phyloP scores from a whole-genome alignment of 305 asterid species.

The Caryopteris hybrid region DNA sequence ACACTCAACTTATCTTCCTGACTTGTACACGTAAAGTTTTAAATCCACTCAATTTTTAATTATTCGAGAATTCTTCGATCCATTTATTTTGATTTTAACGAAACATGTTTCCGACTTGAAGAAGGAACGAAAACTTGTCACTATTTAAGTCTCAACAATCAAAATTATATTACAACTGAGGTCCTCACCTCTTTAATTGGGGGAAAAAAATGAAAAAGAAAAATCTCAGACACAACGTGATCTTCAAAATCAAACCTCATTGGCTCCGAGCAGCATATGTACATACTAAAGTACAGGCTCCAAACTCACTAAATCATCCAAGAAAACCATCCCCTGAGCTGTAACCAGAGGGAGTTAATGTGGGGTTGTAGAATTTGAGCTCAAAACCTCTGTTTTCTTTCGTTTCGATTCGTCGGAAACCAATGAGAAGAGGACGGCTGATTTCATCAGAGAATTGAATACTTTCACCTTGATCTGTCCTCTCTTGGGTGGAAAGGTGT shows the following conservation, averaged over 20 bases:
- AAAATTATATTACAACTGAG: background rate
- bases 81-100: too few species aligned
- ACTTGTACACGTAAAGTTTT: too few species aligned
- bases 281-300: too few species aligned
- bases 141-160: background rate
- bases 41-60: too few species aligned
- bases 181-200: background rate
- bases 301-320: too few species aligned
- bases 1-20: too few species aligned
- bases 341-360: constrained; percentile 20
- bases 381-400: background rate
- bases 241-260: too few species aligned
- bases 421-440: background rate
- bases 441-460: constrained; percentile 18
- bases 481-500: constrained; percentile 29
- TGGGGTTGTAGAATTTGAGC: constrained; percentile 19
- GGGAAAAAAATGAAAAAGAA: background rate
- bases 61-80: too few species aligned
- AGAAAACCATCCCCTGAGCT: constrained; percentile 1
- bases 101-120: too few species aligned
- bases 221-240: background rate
- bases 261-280: too few species aligned
- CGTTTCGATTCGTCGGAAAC: background rate
- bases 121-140: too few species aligned
- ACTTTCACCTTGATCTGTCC: constrained; percentile 34